A percentile compares a stretch with the other conserved stretches of the same genome.
Evolutionary conservation across 305 asterid species (phyloP).

Genomic region (Solanum aculeatissimum): DNA sequence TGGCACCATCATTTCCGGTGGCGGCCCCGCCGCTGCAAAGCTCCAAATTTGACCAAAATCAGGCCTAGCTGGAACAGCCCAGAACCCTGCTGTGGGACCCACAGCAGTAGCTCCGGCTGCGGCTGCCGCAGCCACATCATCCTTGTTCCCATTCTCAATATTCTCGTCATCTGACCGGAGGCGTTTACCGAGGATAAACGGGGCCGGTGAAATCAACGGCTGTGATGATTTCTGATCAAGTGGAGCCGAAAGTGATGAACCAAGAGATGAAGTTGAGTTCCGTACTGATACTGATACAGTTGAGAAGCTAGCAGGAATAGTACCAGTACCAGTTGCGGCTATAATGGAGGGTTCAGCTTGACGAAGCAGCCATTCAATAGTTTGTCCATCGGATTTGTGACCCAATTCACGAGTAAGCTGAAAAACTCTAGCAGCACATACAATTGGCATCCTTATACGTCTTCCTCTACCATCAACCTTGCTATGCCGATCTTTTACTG

Average conservation of each 20-base stretch:
- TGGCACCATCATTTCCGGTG: conserved; percentile 58
- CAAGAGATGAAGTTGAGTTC: conserved; percentile 14
- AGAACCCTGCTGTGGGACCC: conserved; percentile 56
- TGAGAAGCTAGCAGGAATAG: conserved; percentile 86
- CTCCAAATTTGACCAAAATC: conserved; percentile 97
- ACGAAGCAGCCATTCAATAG: conserved; percentile 93
- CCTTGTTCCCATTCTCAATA: conserved; percentile 18
- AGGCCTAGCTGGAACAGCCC: conserved; percentile 80
- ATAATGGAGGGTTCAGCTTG: conserved; percentile 96
- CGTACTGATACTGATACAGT: conserved; percentile 43
- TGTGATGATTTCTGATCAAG: conserved; percentile 48
- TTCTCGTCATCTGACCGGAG: conserved; percentile 53
- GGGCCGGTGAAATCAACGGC: conserved; percentile 47
- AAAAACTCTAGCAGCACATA: conserved; percentile 91
- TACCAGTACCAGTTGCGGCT: conserved; percentile 94
- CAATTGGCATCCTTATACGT: conserved; percentile 95
- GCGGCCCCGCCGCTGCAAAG: conserved; percentile 60
- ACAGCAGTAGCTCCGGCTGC: conserved; percentile 12
- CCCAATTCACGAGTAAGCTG: conserved; percentile 93
- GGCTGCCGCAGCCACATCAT: conserved; percentile 14
- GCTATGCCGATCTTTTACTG: conserved; percentile 96
- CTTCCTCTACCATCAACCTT: conserved; percentile 94
- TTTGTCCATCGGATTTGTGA: conserved; percentile 95
- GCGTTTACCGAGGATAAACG: conserved; percentile 85
- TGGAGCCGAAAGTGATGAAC: conserved; percentile 28